Evolutionary conservation across 1,139 yeast species (phyloP).

Genomic region (Yamadazyma pseudoaaseri): DNA sequence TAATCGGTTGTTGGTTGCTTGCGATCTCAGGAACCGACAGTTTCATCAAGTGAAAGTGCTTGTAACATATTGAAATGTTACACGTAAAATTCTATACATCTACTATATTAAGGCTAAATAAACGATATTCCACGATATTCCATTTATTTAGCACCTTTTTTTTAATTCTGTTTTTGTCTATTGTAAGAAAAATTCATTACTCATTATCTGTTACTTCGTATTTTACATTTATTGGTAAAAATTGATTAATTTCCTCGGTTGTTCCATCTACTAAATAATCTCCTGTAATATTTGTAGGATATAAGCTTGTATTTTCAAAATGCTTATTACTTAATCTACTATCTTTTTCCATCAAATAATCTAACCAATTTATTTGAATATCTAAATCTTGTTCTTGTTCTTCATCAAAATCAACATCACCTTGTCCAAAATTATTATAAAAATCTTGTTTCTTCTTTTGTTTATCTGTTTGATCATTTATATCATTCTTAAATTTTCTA

Average conservation of each 20-base stretch:
- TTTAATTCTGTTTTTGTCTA: no score
- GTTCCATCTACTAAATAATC: conserved; percentile 14
- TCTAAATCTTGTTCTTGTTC: conserved; percentile 36
- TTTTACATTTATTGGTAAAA: conserved; percentile 13
- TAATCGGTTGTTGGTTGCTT: no score
- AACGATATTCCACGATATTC: no score
- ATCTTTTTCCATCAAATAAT: conserved; percentile 44
- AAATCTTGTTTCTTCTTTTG: conserved; percentile 36
- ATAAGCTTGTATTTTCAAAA: conserved; percentile 32
- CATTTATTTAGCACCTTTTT: no score
- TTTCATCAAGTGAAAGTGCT: no score
- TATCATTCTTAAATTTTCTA: conserved; percentile 30
- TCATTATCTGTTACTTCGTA: conserved; percentile 4
- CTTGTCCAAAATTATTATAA: conserved; percentile 34
- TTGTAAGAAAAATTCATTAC: no score
- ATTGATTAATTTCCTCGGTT: conserved; percentile 9
- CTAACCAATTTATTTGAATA: conserved; percentile 36
- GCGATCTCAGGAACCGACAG: no score
- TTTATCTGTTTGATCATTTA: conserved; percentile 23
- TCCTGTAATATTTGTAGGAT: conserved; percentile 6
- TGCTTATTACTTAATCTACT: conserved; percentile 43
- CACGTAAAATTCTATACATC: no score
- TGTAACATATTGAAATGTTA: no score
- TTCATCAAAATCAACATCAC: conserved; percentile 20
- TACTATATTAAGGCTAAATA: no score